Base-by-base conservation (phyloP, 2,329 filamentous ascomycete genomes). In the Neopestalotiopsis sp. region DNA sequence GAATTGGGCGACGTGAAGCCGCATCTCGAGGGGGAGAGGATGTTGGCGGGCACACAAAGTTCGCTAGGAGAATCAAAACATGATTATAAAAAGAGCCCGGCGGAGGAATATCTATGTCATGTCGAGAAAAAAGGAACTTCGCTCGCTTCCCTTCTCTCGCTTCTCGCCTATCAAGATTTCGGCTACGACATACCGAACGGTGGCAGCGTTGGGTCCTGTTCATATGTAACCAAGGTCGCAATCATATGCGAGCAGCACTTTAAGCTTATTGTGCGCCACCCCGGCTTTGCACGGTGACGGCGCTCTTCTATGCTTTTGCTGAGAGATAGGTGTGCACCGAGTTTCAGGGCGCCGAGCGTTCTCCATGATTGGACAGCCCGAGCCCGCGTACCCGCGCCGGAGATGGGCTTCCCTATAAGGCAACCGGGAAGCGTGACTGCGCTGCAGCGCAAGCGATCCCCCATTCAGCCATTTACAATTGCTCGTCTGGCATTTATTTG, bases 371-470 rank as follows among this genome's bases (percentile, higher is more conserved):
- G 60, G 60, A 14, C 14, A 32, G 60, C 28, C 42, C 45, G 7
- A 14, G 45, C 17, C 45, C 45, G 45, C 34, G 14, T 28, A 30
- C 30, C 34, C 14, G 60, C 34, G 60, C 34, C 60, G 60, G 60
- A 62, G 60, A 42, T 62, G 34, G 28, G 34, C 45, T 24, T 62
- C 60, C 60, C 60, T 62, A 62, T 62, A 62, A 62, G 60, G 60
- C 28, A 62, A 62, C 28, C 34, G 60, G 60, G 60, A 62, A 42
- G 60, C 45, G 45, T 28, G 45, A 20, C 17, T 14, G 17, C 7
- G 13, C 12, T 12, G 30, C 28, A 62, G 34, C 34, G 20, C 60
- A 62, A 32, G 60, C 60, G 28, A 62, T 62, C 12, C 60, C 60
- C 34, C 34, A 38, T 38, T 34, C 24, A 34, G 28, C 45, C n/a